Evolutionary conservation across 2,329 filamentous ascomycete species (phyloP), one percentile per base, ranked within the genome.

Genomic region (Penicillium polonicum): DNA sequence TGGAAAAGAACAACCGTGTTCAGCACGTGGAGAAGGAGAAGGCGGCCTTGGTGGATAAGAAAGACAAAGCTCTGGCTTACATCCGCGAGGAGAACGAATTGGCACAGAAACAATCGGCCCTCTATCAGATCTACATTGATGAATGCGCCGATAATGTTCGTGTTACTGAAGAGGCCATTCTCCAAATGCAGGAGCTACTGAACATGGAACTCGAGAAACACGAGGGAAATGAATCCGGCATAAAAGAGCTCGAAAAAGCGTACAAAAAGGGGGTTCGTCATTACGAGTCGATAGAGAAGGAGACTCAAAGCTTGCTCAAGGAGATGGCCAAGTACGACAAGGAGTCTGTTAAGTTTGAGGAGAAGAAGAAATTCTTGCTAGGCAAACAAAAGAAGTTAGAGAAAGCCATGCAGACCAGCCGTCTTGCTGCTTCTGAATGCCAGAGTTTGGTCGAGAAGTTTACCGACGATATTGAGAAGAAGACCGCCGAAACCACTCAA

Each of bases 11-110:
- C 66, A 90, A 87, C 36, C 90, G 95, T 61, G 94, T 99, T 1
- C 92, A 97, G 76, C 93, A 97, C 69, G 94, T 99, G 1, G 94
- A 99, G 74, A 99, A 97, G 74, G 94, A 99, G 76, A 97, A 91
- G 81, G 91, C 90, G 64, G 83, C 87, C 48, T 84, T 99, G 2
- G 94, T 97, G 70, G 92, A 96, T 74, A 97, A 97, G 80, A 99
- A 99, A 78, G 88, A 97, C 71, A 92, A 92, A 74, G 95, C 94
- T 0, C 78, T 99, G 8, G 88, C 91, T 1, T 97, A 87, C 70
- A 88, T 99, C 60, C 87, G 85, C 25, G 91, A 97, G 64, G 94
- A 99, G 72, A 99, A 99, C 66, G 93, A 97, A 72, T 82, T 99
- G 39, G 86, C 88, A 0, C 82, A 88, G 67, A 97, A 97, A 76